Conservation (phyloP, 768 basidiomycete genomes). For the Aureoboletus auriporus region DNA sequence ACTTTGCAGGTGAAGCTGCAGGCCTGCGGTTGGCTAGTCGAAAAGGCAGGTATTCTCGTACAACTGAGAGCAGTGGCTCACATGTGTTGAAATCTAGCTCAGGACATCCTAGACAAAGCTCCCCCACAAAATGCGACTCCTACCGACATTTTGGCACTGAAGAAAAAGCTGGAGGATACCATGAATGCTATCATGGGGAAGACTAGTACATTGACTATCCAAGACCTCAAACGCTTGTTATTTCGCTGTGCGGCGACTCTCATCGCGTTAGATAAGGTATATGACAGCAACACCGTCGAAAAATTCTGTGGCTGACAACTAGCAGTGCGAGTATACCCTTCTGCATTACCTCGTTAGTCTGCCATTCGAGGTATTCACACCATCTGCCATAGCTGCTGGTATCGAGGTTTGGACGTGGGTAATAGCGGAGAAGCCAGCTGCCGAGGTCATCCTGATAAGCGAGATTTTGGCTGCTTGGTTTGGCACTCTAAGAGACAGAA, state of each 20-base stretch:
- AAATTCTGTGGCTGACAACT: conserved; percentile 2
- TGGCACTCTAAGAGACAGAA: conserved; percentile 67
- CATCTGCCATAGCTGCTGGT: conserved; percentile 78
- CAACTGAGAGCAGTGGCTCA: not conserved
- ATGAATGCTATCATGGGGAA: conserved; percentile 68
- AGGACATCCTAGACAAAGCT: conserved; percentile 55
- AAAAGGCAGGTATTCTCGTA: conserved; percentile 43
- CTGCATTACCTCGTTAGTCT: conserved; percentile 83
- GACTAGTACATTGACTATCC: conserved; percentile 68
- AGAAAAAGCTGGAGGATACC: conserved; percentile 61
- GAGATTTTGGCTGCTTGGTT: conserved; percentile 90
- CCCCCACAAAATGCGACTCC: conserved; percentile 58
- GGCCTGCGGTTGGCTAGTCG: conserved; percentile 70
- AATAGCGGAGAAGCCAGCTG: conserved; percentile 75
- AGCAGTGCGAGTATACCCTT: conserved; percentile 81
- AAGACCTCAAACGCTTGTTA: conserved; percentile 79
- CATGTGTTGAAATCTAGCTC: conserved; percentile 34
- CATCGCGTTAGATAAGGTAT: conserved; percentile 63
- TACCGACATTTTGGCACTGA: conserved; percentile 62
- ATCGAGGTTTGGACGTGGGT: conserved; percentile 98
- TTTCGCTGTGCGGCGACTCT: conserved; percentile 84
- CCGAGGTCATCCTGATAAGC: conserved; percentile 80
- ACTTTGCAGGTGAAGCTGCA: conserved; percentile 82
- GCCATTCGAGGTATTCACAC: conserved; percentile 88
- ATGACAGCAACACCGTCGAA: not conserved